Evolutionary conservation across 768 basidiomycete genomes (phyloP), one percentile per base, ranked within the genome.

Genomic region (Mycena leptocephala): DNA sequence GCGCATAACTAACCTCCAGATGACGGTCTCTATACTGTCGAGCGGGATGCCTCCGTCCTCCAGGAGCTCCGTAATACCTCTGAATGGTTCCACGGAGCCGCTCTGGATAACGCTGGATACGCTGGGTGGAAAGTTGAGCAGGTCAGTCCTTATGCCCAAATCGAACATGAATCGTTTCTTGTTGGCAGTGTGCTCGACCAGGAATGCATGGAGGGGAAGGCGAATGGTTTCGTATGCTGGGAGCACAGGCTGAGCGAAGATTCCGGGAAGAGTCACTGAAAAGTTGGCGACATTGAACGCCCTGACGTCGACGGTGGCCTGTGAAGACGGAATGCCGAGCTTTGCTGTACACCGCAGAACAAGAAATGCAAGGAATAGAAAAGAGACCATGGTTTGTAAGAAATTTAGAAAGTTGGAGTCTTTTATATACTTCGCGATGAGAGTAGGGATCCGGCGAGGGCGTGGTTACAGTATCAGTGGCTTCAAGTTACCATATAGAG

Each of bases 251-350:
- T 61, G 61, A 28, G 71, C 0, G 28, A 74, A 35, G 26, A 66
- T 39, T 14, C 51, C 35, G 5, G 76, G 67, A 46, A 46, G 35
- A n/a, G 37, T 66, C 24, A 37, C 33, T 6, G 67, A 74, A 26
- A 77, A 14, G 30, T 70, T 74, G 30, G 68, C 76, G 24, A 74
- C 76, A 43, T 77, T 74, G 48, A 74, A 77, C n/a, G 64, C 72
- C 58, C 39, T 70, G 53, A 77, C 68, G 26, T 77, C 72, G 2
- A 77, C 72, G 30, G 48, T 70, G 22, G 67, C 18, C 22, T 53
- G 22, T 2, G 76, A 74, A 1, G 48, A 22, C 16, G 76, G 72
- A 41, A 77, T 66, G 5, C 55, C 56, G 4, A 70, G 51, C 5
- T 13, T 46, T 8, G 73, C 67, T 3, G 61, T 26, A 56, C 66